Evolutionary conservation across 495 filamentous ascomycete species (phyloP).

Genomic region (Corynascus novoguineensis): DNA sequence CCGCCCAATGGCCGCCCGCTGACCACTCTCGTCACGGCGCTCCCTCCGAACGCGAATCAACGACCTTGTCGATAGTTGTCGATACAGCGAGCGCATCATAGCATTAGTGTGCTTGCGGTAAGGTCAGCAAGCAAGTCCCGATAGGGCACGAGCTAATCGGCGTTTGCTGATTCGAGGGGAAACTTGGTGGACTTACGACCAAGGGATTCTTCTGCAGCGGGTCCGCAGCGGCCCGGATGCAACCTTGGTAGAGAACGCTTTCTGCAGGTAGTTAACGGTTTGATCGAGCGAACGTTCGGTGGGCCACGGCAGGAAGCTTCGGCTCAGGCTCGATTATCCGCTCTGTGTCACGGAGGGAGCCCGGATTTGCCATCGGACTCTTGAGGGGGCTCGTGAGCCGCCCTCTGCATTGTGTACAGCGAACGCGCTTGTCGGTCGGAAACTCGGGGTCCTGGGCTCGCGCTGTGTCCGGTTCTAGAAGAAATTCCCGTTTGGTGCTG

Average conservation of each 20-base stretch:
- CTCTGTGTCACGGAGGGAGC: too few species aligned
- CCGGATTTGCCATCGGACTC: too few species aligned
- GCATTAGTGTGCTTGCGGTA: too few species aligned
- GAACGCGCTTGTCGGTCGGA: too few species aligned
- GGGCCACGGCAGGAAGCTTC: neutral
- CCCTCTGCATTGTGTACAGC: too few species aligned
- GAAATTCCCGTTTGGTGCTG: constrained; percentile 19
- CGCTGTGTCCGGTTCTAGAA: constrained; percentile 20
- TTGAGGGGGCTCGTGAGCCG: too few species aligned
- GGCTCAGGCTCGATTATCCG: too few species aligned
- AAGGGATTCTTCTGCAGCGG: neutral
- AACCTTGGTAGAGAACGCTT: constrained; percentile 4
- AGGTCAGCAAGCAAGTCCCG: too few species aligned
- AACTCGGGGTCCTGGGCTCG: constrained; percentile 3
- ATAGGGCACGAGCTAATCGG: neutral
- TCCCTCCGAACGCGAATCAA: constrained; percentile 2
- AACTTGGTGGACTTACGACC: neutral
- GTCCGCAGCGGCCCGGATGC: constrained; percentile 6
- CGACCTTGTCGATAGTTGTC: neutral
- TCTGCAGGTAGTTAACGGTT: too few species aligned
- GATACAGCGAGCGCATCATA: too few species aligned
- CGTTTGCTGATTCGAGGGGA: neutral
- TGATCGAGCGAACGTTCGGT: neutral
- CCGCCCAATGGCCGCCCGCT: neutral
- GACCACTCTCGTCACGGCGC: neutral